These are phyloP conservation scores for Mycosphaerella arachidis DNA, from an alignment of 2,329 filamentous ascomycete species.

Conservation along the genomic window DNA sequence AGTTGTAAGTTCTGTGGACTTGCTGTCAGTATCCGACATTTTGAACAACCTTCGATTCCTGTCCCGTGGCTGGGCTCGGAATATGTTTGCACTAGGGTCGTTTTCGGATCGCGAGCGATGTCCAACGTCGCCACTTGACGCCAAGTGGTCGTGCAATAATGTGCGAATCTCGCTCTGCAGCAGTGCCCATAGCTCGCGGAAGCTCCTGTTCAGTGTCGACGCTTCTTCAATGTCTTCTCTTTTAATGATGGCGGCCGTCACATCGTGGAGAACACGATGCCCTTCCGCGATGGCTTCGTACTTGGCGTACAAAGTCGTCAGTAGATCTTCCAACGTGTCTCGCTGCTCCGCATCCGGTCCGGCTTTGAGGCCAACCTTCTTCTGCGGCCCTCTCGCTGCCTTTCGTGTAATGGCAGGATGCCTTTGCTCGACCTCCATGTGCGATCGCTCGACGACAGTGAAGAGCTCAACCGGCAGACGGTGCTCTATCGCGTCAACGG, in stretches of 20 bases:
- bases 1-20: slow-evolving; percentile 69
- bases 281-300: slow-evolving; percentile 97
- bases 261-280: slow-evolving; percentile 88
- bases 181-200: slow-evolving; percentile 95
- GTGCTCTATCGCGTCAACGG: slow-evolving; percentile 87
- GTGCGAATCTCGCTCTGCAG: slow-evolving; percentile 97
- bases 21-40: slow-evolving; percentile 77
- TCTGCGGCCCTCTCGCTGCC: slow-evolving; percentile 46
- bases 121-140: slow-evolving; percentile 75
- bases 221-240: slow-evolving; percentile 63
- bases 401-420: slow-evolving; percentile 73
- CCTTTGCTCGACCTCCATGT: slow-evolving; percentile 86
- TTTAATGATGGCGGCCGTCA: slow-evolving; percentile 77
- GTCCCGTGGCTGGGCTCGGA: slow-evolving; percentile 49
- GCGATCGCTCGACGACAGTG: slow-evolving; percentile 87
- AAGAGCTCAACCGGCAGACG: slow-evolving; percentile 91
- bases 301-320: slow-evolving; percentile 91
- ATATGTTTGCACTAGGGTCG: slow-evolving; percentile 47
- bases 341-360: slow-evolving; percentile 40
- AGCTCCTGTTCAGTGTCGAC: slow-evolving; percentile 73
- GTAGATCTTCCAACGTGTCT: slow-evolving; percentile 82
- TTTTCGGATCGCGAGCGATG: slow-evolving; percentile 52
- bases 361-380: slow-evolving; percentile 33
- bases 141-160: slow-evolving; percentile 90
- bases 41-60: slow-evolving; percentile 69